Evolutionary conservation across 441 rosid species (phyloP), one percentile per base, ranked within the genome.

Genomic region (Flueggea neowawraea): DNA sequence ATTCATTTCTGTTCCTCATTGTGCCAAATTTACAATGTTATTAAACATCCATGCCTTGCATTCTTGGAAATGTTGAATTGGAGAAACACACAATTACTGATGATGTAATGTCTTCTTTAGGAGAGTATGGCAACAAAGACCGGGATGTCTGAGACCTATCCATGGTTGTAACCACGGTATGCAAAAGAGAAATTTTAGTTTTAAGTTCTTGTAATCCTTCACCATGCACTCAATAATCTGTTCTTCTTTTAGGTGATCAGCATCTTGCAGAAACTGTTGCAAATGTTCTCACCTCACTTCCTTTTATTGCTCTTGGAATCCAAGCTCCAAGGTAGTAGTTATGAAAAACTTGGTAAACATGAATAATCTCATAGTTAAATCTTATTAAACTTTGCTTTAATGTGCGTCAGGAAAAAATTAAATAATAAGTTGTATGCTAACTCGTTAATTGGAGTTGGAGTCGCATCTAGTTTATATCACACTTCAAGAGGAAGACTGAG

Each of bases 361-460:
- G 12, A 49, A n/a, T 15, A 32, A 16, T 28, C 54, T 39, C 14
- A 52, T 2, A 16, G 47, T 14, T 57, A 47, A 54, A 53, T 6
- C 31, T 33, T 52, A 28, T 31, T 16, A 2, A 32, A 31, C 55
- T 54, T 68, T 16, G 52, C 66, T 57, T 61, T 13, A 36, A 66
- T 65, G 16, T 28, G 45, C 47, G 51, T 16, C 59, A 95, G 99
- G 82, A 89, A 85, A 71, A 85, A 89, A 71, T 67, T 88, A 60
- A 91, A 73, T 69, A 81, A 79, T 2, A 89, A 76, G 72, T 67
- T 91, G 57, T 95, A 95, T 55, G 99, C 99, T 61, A 95, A 91
- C 85, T 91, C 99, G 6, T 72, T 95, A 54, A 73, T 95, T 43
- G 99, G 99, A 66, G 99, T 95, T 45, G 99, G 99, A 71, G 80